Evolutionary conservation across 169 alveolate genomes (phyloP).

Genomic region (Plasmodium knowlesi): DNA sequence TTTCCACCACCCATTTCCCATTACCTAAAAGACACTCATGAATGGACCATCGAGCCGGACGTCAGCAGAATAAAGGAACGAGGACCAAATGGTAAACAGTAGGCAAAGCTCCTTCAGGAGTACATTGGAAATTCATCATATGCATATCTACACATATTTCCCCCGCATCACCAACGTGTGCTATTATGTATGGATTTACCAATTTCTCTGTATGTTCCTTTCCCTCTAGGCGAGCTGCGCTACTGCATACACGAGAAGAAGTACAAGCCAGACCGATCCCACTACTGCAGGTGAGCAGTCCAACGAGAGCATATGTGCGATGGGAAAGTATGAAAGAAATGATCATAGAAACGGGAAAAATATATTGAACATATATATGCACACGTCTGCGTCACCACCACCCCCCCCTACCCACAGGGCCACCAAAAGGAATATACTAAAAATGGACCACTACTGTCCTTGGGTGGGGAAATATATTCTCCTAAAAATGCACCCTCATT

Average conservation of each 20-base stretch:
- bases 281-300: slow-evolving; percentile 84
- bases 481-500: not conserved
- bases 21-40: slow-evolving; percentile 22
- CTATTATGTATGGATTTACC: not conserved
- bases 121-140: not conserved
- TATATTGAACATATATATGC: not conserved
- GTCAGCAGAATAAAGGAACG: slow-evolving; percentile 46
- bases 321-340: not conserved
- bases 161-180: not conserved
- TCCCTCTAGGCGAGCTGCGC: slow-evolving; percentile 59
- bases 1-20: not conserved
- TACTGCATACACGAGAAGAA: slow-evolving; percentile 73
- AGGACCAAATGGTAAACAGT: slow-evolving; percentile 19
- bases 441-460: slow-evolving; percentile 94
- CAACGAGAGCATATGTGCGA: too few species aligned
- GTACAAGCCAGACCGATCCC: slow-evolving; percentile 90
- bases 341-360: not conserved
- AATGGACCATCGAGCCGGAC: slow-evolving; percentile 54
- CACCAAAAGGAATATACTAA: slow-evolving; percentile 86
- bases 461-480: slow-evolving; percentile 80
- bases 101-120: not conserved
- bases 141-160: not conserved
- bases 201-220: not conserved
- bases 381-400: not conserved
- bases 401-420: slow-evolving; percentile 11